A percentile compares a stretch with the other conserved stretches of the same genome.
Evolutionary conservation across 2,329 filamentous ascomycete species (phyloP).

Genomic region (Aspergillus floridensis): DNA sequence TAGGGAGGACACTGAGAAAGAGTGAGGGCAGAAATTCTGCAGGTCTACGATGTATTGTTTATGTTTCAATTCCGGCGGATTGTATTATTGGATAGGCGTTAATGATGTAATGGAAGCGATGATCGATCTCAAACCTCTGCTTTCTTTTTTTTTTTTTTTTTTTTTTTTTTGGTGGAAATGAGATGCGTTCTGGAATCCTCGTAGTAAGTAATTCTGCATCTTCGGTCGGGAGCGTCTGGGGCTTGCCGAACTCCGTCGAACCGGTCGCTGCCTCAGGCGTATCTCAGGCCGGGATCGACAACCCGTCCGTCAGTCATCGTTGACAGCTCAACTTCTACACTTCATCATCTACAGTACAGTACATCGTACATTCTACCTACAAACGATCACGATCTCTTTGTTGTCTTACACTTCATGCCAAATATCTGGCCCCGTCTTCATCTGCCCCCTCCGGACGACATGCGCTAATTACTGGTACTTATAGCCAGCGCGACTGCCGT

Average conservation of each 20-base stretch:
- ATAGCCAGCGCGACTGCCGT: not conserved
- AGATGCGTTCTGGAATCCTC: too few relatives aligned
- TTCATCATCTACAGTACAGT: not conserved
- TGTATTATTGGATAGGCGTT: not conserved
- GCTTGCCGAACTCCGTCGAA: not conserved
- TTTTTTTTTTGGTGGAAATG: too few relatives aligned
- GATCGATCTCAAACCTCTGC: not conserved
- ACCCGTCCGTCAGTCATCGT: too few relatives aligned
- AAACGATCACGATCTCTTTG: not conserved
- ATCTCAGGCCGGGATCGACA: not conserved
- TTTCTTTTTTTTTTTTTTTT: too few relatives aligned
- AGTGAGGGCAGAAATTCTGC: not conserved
- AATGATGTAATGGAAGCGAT: conserved; percentile 1
- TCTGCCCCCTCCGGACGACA: not conserved
- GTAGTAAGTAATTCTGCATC: too few relatives aligned
- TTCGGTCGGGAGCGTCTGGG: not conserved
- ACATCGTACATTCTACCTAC: not conserved
- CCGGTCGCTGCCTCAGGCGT: not conserved
- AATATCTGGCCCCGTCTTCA: not conserved
- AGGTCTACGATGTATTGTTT: not conserved
- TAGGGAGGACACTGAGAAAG: conserved; percentile 9
- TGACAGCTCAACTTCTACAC: not conserved
- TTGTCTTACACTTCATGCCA: not conserved
- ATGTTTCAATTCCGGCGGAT: not conserved
- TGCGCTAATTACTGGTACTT: not conserved